Evolutionary conservation across 2,329 filamentous ascomycete genomes (phyloP), one percentile per base, ranked within the genome.

Genomic region (Penicillium sclerotiorum): DNA sequence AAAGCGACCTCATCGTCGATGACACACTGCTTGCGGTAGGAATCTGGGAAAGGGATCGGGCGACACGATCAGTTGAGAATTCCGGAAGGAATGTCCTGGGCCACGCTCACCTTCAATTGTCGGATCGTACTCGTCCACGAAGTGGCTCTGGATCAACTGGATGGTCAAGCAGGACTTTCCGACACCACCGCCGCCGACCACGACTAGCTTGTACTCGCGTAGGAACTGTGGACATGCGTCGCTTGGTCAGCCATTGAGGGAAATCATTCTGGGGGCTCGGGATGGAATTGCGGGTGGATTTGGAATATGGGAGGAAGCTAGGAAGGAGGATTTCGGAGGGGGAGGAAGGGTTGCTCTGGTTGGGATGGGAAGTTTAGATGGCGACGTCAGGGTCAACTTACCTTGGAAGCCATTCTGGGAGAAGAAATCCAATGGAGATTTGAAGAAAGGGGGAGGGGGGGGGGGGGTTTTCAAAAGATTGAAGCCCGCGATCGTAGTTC

Each of bases 81-180:
- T n/a, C 15, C 13, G 15, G 28, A 18, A 22, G 20, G 25, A 28
- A 4, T 28, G 9, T 28, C 30, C n/a, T 8, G 25, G 41, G 7
- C 8, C 8, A 18, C 33, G 54, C 68, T 54, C 59, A 77, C 94
- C 94, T 89, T 99, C 94, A 69, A 99, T 97, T 67, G 94, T 99
- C 50, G 94, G 94, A 76, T 99, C 94, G 76, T 99, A 99, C 76
- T 97, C 94, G 75, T 97, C 94, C 71, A 97, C 93, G 79, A 99
- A 99, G 74, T 99, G 94, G 74, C 88, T 93, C 78, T 92, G 87
- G 67, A 90, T 90, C 75, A 93, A 85, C 80, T 97, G 94, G 70
- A 99, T 97, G 52, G 94, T 97, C 80, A 99, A 84, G 78, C 94
- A 97, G 56, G 93, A 97, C 82, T 99, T 99, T 79, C 94, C 94